Conservation (phyloP, 1,284 basidiomycete species). For the Leccinum pachyderme region DNA sequence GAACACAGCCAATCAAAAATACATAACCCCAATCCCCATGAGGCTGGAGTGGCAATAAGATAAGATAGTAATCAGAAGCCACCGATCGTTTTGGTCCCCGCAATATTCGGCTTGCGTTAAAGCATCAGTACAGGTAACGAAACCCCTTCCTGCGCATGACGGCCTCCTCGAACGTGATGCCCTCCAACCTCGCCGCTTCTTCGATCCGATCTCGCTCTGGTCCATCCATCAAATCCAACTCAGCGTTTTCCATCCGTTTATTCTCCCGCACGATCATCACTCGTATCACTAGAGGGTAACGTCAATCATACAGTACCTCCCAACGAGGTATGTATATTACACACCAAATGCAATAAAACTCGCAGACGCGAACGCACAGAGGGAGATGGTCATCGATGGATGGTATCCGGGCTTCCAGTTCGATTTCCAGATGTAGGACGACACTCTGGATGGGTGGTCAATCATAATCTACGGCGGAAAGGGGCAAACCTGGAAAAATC, state of each 20-base stretch:
- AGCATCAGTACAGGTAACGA: no score
- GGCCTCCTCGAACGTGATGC: neutral
- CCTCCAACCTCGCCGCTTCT: neutral
- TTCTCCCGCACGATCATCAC: neutral
- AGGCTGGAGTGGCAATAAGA: no score
- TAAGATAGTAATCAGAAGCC: neutral
- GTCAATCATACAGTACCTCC: neutral
- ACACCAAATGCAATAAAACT: neutral
- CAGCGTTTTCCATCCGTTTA: neutral
- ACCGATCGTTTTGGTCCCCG: neutral
- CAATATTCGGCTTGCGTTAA: neutral
- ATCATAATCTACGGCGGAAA: neutral
- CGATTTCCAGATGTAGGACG: constrained; percentile 28
- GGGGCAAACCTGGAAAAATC: neutral
- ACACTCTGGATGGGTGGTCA: neutral
- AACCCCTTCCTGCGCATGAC: no score
- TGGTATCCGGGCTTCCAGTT: constrained; percentile 49
- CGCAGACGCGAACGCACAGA: constrained; percentile 39
- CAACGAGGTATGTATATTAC: neutral
- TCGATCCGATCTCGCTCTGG: neutral
- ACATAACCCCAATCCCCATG: no score
- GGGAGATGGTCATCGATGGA: constrained; percentile 47
- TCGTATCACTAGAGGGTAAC: constrained; percentile 35
- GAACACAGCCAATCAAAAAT: no score
- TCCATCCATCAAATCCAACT: neutral